A percentile compares a stretch with the other conserved stretches of the same genome.
phyloP scores from a whole-genome alignment of 352 stramenopile species.

The Elongisporangium anandrum region DNA sequence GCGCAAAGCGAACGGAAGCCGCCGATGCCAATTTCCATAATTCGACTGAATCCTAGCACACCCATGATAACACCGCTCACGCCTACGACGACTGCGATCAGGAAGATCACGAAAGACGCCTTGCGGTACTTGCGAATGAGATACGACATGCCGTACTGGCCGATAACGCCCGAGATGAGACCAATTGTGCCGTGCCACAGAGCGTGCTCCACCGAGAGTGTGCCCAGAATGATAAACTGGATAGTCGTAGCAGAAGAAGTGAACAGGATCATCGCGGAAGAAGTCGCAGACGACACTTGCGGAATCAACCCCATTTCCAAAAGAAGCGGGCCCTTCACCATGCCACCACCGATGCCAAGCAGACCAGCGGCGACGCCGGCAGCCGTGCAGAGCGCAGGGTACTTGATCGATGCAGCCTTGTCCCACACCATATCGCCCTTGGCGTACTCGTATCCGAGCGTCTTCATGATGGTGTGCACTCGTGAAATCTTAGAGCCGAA shows the following conservation, averaged over 20 bases:
- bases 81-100: conserved; percentile 69
- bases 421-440: conserved; percentile 96
- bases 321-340: conserved; percentile 89
- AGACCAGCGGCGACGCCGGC: conserved; percentile 70
- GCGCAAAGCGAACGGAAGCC: conserved; percentile 71
- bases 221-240: conserved; percentile 93
- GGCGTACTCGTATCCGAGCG: conserved; percentile 89
- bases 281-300: conserved; percentile 85
- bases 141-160: conserved; percentile 90
- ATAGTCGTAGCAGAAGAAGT: conserved; percentile 95
- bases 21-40: conserved; percentile 55
- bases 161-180: conserved; percentile 87
- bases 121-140: conserved; percentile 91
- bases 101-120: conserved; percentile 73
- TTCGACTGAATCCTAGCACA: conserved; percentile 48
- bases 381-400: conserved; percentile 65
- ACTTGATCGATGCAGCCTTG: conserved; percentile 81
- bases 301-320: conserved; percentile 88
- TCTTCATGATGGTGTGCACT: conserved; percentile 55
- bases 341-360: conserved; percentile 88
- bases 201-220: conserved; percentile 89
- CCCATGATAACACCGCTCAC: conserved; percentile 73
- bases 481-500: conserved; percentile 65
- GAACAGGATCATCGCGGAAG: conserved; percentile 91
- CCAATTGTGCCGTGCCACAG: conserved; percentile 89